Conservation (phyloP, 495 filamentous ascomycete genomes). For the Talaromyces adpressus region DNA sequence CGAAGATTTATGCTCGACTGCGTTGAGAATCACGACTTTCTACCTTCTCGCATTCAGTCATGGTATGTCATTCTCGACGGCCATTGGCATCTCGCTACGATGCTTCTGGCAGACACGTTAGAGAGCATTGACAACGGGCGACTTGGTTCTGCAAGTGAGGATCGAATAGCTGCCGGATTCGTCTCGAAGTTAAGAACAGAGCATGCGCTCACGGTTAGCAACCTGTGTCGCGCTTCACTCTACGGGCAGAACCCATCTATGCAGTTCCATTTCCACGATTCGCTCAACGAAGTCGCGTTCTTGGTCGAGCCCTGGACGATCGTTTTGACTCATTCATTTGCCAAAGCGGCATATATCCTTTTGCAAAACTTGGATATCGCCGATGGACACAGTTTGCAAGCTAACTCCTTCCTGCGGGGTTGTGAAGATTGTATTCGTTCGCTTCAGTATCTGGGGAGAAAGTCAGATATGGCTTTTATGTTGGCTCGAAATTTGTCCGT, state of each 20-base stretch:
- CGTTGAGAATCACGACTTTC: constrained; percentile 27
- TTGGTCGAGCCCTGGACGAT: constrained; percentile 41
- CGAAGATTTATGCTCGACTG: constrained; percentile 36
- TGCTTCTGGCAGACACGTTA: constrained; percentile 38
- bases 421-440: constrained; percentile 30
- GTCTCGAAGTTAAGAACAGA: constrained; percentile 22
- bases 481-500: not conserved
- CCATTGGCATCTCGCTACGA: constrained; percentile 41
- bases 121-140: constrained; percentile 27
- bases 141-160: constrained; percentile 15
- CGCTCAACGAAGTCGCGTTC: constrained; percentile 26
- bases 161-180: constrained; percentile 19
- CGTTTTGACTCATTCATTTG: constrained; percentile 35
- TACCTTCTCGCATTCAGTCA: constrained; percentile 38
- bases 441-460: constrained; percentile 34
- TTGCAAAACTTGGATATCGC: not conserved
- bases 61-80: constrained; percentile 40
- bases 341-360: constrained; percentile 23
- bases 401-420: constrained; percentile 13
- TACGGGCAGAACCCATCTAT: constrained; percentile 10
- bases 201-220: constrained; percentile 26
- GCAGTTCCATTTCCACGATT: constrained; percentile 17
- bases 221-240: constrained; percentile 27
- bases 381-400: not conserved
- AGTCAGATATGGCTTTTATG: constrained; percentile 35